Percentiles rank a stretch among this genome's conserved stretches.
Conservation (phyloP, 2,329 filamentous ascomycete species). For the Elsinoe perseae region DNA sequence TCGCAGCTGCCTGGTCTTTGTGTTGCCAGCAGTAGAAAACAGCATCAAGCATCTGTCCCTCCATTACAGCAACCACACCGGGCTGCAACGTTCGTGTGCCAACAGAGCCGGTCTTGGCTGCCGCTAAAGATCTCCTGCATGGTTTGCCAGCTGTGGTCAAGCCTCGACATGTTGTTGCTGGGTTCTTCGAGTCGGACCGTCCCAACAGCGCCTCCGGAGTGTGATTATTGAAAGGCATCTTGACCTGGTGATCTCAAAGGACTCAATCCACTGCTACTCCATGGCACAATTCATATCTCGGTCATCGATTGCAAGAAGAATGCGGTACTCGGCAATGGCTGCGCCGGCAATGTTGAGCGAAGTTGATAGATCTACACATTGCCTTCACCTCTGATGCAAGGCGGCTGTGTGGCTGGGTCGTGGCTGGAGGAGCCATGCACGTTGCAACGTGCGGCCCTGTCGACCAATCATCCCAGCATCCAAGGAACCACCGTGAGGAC, state of each 20-base stretch:
- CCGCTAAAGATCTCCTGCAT: conserved; percentile 65
- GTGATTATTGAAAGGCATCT: conserved; percentile 18
- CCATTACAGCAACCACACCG: conserved; percentile 36
- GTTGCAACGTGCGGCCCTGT: background rate
- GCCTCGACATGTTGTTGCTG: conserved; percentile 77
- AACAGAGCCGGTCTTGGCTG: conserved; percentile 32
- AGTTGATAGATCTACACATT: background rate
- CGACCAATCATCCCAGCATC: background rate
- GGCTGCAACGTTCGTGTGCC: conserved; percentile 26
- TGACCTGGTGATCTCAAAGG: too few species aligned
- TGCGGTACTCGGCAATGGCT: too few species aligned
- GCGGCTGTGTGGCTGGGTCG: conserved; percentile 15
- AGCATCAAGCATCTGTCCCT: conserved; percentile 46
- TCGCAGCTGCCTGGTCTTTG: conserved; percentile 65
- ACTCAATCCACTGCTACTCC: too few species aligned
- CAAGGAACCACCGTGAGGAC: background rate
- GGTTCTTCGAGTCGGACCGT: conserved; percentile 77
- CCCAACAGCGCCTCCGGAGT: conserved; percentile 75
- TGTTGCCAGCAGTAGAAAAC: conserved; percentile 91
- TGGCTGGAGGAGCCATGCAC: conserved; percentile 9
- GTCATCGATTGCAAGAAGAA: too few species aligned
- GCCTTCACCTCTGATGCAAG: background rate
- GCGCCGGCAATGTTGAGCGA: too few species aligned
- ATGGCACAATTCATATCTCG: too few species aligned
- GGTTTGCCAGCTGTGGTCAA: conserved; percentile 75